Evolutionary conservation across 768 basidiomycete genomes (phyloP), one percentile per base, ranked within the genome.

Genomic region (Rhizopogon vinicolor): DNA sequence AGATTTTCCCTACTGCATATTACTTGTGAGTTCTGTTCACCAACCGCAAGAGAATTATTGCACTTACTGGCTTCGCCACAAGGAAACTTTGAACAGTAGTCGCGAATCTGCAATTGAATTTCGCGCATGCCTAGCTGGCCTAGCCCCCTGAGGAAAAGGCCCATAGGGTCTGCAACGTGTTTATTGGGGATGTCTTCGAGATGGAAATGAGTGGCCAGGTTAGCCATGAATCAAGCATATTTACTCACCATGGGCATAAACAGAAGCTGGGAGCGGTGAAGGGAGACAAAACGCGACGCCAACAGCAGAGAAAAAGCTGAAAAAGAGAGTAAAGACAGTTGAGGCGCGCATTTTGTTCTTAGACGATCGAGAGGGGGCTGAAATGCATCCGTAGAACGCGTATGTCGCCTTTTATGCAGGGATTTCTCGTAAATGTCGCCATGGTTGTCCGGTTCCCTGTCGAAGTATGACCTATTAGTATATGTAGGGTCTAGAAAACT

Each of bases 341-440:
- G 48, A 49, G 22, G 22, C 39, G 14, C 48, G 48, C 48, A 49
- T 49, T 49, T 35, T 49, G 48, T 29, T 37, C 48, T 49, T 37
- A 10, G 48, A 49, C 8, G 48, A 49, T 48, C 18, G 13, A 14
- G 33, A 14, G 14, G 35, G 14, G 22, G 48, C 18, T 16, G 35
- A 16, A 49, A 37, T 37, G 3, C 4, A 18, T 16, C 4, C 14
- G 46, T 14, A 4, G 19, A 22, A 13, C 35, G 35, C 35, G 35
- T 22, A 1, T 19, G 19, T 25, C 48, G 37, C 19, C 13, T 49
- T 49, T 37, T 49, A 49, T 37, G 35, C 35, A 37, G 35, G 35
- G 22, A 25, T 25, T 49, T 49, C 22, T 16, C 48, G 35, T 49
- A 37, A 49, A 37, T 49, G 8, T n/a, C 19, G 48, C 48, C 13